Evolutionary conservation across 129 eudicot species (phyloP).

Genomic region (Ambrosia artemisiifolia): DNA sequence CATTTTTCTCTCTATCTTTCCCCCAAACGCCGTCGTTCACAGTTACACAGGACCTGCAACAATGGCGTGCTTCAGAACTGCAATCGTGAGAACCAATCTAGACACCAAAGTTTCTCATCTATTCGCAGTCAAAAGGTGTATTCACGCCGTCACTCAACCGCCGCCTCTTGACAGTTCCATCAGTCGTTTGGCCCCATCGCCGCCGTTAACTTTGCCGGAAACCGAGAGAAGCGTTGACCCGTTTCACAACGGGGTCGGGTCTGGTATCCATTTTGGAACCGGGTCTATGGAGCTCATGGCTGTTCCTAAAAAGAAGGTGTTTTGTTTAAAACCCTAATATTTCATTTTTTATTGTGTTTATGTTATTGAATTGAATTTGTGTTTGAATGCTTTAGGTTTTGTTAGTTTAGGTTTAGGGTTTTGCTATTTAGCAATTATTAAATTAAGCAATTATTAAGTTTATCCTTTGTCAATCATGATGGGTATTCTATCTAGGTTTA

Average conservation of each 20-base stretch:
- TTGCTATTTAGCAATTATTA: neutral
- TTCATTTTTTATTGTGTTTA: neutral
- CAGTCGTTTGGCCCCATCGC: constrained; percentile 15
- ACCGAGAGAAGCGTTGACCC: neutral
- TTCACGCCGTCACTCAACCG: constrained; percentile 26
- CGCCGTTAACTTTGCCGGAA: constrained; percentile 47
- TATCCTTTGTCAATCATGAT: neutral
- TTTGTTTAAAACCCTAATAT: neutral
- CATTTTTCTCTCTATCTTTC: too few species aligned
- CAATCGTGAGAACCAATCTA: constrained; percentile 17
- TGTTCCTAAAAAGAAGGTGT: constrained; percentile 57
- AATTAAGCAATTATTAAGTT: neutral
- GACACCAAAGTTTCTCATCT: neutral
- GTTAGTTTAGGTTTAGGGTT: constrained; percentile 20
- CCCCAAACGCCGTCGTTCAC: too few species aligned
- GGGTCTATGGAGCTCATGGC: constrained; percentile 52
- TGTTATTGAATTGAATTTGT: neutral
- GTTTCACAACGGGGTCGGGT: neutral
- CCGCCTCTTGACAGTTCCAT: constrained; percentile 31
- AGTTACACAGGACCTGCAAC: neutral
- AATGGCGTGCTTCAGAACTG: constrained; percentile 29
- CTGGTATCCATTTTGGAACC: constrained; percentile 19
- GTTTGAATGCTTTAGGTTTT: neutral
- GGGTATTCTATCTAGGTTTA: too few species aligned
- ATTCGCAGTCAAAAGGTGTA: constrained; percentile 8